Percentiles rank a stretch among this genome's conserved stretches.
These are phyloP conservation scores for Volvariella volvacea DNA, from an alignment of 1,284 basidiomycete genomes.

Conservation along the genomic window DNA sequence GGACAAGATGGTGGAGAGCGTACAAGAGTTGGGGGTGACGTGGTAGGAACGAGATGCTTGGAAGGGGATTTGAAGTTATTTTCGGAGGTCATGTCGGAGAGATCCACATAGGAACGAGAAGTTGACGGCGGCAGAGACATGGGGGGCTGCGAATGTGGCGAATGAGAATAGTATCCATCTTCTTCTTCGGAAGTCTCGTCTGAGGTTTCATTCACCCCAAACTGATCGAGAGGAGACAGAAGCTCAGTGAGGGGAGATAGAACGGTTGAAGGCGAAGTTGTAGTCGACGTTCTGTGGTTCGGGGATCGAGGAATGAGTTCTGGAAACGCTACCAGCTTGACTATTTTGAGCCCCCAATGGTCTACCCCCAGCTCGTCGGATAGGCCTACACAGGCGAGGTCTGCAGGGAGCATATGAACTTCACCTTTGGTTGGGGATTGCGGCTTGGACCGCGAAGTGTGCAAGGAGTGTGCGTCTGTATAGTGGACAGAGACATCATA, in stretches of 20 bases:
- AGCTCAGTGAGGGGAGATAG: conserved; percentile 15
- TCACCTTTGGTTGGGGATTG: conserved; percentile 41
- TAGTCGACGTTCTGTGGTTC: conserved; percentile 8
- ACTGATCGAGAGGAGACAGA: conserved; percentile 8
- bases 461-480: conserved; percentile 9
- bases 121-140: conserved; percentile 25
- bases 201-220: conserved; percentile 14
- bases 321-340: conserved; percentile 68
- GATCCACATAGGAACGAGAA: conserved; percentile 38
- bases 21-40: conserved; percentile 13
- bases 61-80: conserved; percentile 26
- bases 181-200: conserved; percentile 32
- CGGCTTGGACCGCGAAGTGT: conserved; percentile 28
- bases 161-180: conserved; percentile 53
- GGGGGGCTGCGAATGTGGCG: conserved; percentile 31
- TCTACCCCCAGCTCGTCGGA: conserved; percentile 56
- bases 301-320: conserved; percentile 45
- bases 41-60: conserved; percentile 23
- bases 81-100: conserved; percentile 19
- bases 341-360: conserved; percentile 65
- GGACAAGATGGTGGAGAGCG: conserved; percentile 2
- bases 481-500: background rate
- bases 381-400: conserved; percentile 52
- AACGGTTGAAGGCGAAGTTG: conserved; percentile 8
- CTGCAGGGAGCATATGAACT: conserved; percentile 43